A percentile compares a stretch with the other conserved stretches of the same genome.
These are phyloP conservation scores for Wickerhamiella dianesei DNA, from an alignment of 805 yeast genomes.

Conservation along the genomic window DNA sequence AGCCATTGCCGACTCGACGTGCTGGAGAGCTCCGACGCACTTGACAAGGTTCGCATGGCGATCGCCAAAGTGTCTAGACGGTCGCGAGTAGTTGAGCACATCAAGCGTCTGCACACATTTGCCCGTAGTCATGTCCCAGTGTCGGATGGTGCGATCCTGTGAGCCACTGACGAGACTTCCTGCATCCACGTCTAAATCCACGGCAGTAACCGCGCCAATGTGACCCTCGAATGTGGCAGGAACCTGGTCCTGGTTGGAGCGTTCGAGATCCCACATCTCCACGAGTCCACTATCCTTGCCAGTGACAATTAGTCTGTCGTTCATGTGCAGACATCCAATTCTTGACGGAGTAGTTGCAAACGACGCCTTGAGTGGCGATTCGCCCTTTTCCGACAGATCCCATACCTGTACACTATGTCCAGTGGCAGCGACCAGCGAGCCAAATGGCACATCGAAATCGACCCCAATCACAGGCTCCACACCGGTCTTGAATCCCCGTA, in stretches of 20 bases:
- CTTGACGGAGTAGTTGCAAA: not conserved
- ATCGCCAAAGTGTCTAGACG: conserved; percentile 6
- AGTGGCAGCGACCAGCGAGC: conserved; percentile 60
- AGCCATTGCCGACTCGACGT: conserved; percentile 63
- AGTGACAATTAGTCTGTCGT: not conserved
- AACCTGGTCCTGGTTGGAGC: conserved; percentile 1
- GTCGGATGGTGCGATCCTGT: conserved; percentile 55
- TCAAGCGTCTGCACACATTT: conserved; percentile 59
- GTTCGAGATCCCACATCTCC: conserved; percentile 6
- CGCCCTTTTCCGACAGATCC: conserved; percentile 38
- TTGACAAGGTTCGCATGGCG: conserved; percentile 7
- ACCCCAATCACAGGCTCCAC: conserved; percentile 38
- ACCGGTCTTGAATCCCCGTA: conserved; percentile 28
- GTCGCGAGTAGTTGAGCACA: conserved; percentile 44
- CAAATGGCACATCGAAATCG: conserved; percentile 64
- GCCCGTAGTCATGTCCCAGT: conserved; percentile 60
- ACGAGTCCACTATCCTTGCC: conserved; percentile 1
- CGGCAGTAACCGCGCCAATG: conserved; percentile 50
- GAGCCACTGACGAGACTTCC: conserved; percentile 50
- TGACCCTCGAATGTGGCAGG: conserved; percentile 44
- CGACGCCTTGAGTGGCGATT: not conserved
- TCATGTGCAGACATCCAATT: not conserved
- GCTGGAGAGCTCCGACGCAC: conserved; percentile 50
- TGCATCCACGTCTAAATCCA: conserved; percentile 37
- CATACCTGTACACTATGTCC: conserved; percentile 73